Evolutionary conservation across 768 basidiomycete genomes (phyloP).

Genomic region (Termitomyces sp.): DNA sequence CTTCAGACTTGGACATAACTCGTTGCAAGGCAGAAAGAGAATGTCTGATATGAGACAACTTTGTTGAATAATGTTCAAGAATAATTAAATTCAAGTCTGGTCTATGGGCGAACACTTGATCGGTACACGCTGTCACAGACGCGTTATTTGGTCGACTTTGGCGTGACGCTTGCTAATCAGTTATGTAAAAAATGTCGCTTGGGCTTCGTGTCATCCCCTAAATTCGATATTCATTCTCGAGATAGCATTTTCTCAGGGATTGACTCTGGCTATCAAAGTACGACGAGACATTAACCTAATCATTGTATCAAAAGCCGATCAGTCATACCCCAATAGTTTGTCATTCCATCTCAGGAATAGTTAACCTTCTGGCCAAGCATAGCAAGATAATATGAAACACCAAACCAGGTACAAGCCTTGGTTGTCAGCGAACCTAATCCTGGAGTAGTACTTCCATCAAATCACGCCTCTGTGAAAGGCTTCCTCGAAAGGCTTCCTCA

Average conservation of each 20-base stretch:
- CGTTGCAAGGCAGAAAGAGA: not conserved
- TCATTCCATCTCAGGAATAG: not conserved
- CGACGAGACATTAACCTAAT: not conserved
- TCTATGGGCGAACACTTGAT: not conserved
- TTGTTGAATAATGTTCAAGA: not conserved
- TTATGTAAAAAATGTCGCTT: too few relatives aligned
- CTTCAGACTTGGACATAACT: conserved; percentile 28
- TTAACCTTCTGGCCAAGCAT: not conserved
- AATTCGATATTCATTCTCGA: too few relatives aligned
- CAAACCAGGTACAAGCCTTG: not conserved
- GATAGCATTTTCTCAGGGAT: too few relatives aligned
- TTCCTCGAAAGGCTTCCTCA: conserved; percentile 19
- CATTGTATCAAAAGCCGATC: not conserved
- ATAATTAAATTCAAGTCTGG: not conserved
- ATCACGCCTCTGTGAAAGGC: not conserved
- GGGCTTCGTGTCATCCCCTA: too few relatives aligned
- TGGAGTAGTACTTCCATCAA: not conserved
- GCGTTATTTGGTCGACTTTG: conserved; percentile 6
- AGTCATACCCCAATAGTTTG: not conserved
- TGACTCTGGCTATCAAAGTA: too few relatives aligned
- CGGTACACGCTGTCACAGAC: not conserved
- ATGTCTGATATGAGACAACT: not conserved
- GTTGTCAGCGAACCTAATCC: not conserved
- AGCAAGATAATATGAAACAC: not conserved
- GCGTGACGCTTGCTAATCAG: too few relatives aligned